These are phyloP conservation scores for Acidiella bohemica DNA, from an alignment of 495 filamentous ascomycete species.

Conservation along the genomic window DNA sequence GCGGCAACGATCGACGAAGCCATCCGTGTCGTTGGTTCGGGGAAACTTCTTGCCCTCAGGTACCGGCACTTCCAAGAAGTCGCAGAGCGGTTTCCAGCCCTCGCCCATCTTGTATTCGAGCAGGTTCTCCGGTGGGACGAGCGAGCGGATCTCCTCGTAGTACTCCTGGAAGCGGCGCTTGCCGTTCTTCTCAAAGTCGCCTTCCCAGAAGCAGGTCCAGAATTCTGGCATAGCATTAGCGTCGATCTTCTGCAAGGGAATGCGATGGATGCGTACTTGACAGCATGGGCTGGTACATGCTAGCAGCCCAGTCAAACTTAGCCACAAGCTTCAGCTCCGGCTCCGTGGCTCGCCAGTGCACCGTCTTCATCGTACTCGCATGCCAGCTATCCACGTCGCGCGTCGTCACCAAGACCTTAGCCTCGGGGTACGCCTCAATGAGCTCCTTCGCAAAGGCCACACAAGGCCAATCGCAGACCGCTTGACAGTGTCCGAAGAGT, in stretches of 20 bases:
- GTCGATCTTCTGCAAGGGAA: not conserved
- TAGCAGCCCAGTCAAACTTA: conserved; percentile 25
- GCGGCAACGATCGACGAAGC: conserved; percentile 47
- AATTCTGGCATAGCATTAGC: conserved; percentile 17
- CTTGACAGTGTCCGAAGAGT: conserved; percentile 51
- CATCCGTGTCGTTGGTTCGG: conserved; percentile 37
- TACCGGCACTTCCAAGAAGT: conserved; percentile 47
- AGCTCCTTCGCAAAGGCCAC: conserved; percentile 53
- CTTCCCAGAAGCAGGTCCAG: conserved; percentile 24
- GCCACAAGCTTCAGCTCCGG: conserved; percentile 24
- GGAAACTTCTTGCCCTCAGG: conserved; percentile 40
- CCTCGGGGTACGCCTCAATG: conserved; percentile 55
- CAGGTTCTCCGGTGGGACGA: conserved; percentile 37
- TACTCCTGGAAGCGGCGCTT: conserved; percentile 22
- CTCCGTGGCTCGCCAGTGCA: conserved; percentile 26
- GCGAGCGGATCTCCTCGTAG: conserved; percentile 22
- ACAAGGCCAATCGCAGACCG: conserved; percentile 54
- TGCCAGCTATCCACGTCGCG: conserved; percentile 50
- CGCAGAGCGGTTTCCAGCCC: conserved; percentile 55
- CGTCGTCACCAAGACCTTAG: conserved; percentile 51
- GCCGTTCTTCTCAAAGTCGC: conserved; percentile 27
- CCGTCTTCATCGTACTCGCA: conserved; percentile 32
- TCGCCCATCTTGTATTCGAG: conserved; percentile 52
- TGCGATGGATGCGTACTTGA: conserved; percentile 10
- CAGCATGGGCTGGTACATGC: conserved; percentile 28